Base-by-base conservation (phyloP, 805 yeast species). In the Candida montana region DNA sequence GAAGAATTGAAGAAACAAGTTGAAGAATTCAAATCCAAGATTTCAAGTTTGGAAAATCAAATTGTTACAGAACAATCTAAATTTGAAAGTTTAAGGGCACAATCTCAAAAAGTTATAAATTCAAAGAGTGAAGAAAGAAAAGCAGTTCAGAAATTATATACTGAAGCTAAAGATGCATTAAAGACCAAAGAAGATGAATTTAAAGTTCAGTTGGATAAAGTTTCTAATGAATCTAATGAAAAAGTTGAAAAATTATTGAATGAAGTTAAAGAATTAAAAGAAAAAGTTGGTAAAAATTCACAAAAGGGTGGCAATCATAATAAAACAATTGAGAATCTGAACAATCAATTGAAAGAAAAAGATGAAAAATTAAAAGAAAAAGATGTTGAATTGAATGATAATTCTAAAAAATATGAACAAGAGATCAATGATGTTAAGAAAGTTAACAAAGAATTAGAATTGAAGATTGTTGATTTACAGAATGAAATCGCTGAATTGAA, bases 371-470 rank as follows among this genome's bases (percentile, higher is more conserved):
- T 43, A 51, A 47, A 52, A n/a, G n/a, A n/a, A n/a, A 21, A 21
- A 21, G 24, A 21, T 21, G 9, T 21, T 21, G 24, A 21, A 21
- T 7, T 21, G 6, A 9, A 9, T 21, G 9, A 21, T 54, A 48
- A 61, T 53, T 67, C 68, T 1, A 61, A 61, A 28, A 64, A 61
- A 6, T 57, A 79, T 32, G 73, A 60, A 34, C 44, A 51, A 7
- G 63, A 69, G 44, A 46, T 68, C 12, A 58, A 57, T 8, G 60
- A 55, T 5, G 41, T 71, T 18, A 51, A 52, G 13, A 43, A 52
- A 1, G 58, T 59, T 16, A 70, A 69, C 24, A 60, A 63, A 5
- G 61, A 65, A 7, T 47, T 75, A 21, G 62, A 59, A 38, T 39
- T 39, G 8, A 48, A 47, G 31, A 43, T 52, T 21, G 16, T 40